Conservation (phyloP, 306 rosid genomes). For the Hylodesmum podocarpum region DNA sequence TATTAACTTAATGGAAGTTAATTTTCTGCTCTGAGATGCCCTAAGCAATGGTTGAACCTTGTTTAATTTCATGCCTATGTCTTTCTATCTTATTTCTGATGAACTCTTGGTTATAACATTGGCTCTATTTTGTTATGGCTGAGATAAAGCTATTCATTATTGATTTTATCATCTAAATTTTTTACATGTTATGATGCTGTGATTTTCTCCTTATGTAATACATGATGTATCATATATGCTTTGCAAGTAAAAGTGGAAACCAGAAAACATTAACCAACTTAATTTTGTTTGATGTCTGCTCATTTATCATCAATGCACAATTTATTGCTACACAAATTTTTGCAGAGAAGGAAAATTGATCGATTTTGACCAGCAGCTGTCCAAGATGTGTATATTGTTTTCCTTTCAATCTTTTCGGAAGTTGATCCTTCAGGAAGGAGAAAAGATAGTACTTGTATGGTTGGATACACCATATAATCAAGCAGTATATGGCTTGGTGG, state of each 20-base stretch:
- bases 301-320: background rate
- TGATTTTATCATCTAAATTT: background rate
- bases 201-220: background rate
- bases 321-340: slow-evolving; percentile 20
- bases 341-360: slow-evolving; percentile 59
- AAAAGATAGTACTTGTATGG: slow-evolving; percentile 94
- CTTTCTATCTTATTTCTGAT: background rate
- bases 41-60: background rate
- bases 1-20: slow-evolving; percentile 5
- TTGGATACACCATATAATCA: slow-evolving; percentile 91
- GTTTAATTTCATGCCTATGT: background rate
- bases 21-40: slow-evolving; percentile 4
- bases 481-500: slow-evolving; percentile 92
- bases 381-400: slow-evolving; percentile 82
- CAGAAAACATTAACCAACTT: background rate
- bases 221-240: slow-evolving; percentile 11
- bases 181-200: background rate
- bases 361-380: slow-evolving; percentile 70
- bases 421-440: slow-evolving; percentile 97
- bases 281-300: background rate
- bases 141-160: background rate
- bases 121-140: background rate
- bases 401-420: slow-evolving; percentile 84
- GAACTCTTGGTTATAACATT: background rate
- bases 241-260: background rate